Evolutionary conservation across 2,329 filamentous ascomycete species (phyloP).

Genomic region (Paramyrothecium roridum): DNA sequence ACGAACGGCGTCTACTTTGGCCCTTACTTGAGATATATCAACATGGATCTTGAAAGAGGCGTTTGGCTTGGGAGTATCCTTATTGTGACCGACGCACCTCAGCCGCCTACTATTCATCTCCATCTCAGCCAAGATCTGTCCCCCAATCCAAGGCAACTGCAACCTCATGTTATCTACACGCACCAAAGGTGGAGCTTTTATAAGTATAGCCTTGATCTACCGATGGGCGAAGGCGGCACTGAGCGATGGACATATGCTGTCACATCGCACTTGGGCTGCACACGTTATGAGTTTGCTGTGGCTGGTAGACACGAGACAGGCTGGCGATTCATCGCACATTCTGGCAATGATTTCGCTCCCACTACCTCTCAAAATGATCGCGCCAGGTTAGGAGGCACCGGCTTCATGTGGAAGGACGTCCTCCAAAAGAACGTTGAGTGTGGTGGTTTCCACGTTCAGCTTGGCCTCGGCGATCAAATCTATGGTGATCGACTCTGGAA

Average conservation of each 20-base stretch:
- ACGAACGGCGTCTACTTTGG: constrained; percentile 98
- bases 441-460: constrained; percentile 90
- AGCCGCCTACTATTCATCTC: constrained; percentile 93
- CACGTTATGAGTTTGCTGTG: constrained; percentile 95
- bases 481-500: constrained; percentile 96
- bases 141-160: constrained; percentile 85
- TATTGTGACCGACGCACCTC: constrained; percentile 84
- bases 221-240: constrained; percentile 79
- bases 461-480: constrained; percentile 91
- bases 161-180: constrained; percentile 76
- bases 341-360: constrained; percentile 91
- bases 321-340: constrained; percentile 95
- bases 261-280: constrained; percentile 93
- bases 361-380: constrained; percentile 85
- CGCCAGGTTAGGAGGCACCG: constrained; percentile 79
- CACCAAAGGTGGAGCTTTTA: constrained; percentile 97
- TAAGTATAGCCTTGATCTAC: constrained; percentile 86
- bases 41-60: constrained; percentile 92
- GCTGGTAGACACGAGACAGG: constrained; percentile 85
- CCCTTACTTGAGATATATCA: constrained; percentile 90
- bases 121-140: constrained; percentile 88
- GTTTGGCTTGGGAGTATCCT: constrained; percentile 92
- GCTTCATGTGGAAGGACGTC: constrained; percentile 99
- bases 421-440: constrained; percentile 96
- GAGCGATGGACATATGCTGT: constrained; percentile 97